phyloP scores from a whole-genome alignment of 495 filamentous ascomycete species.

The Hyaloscypha finlandica region DNA sequence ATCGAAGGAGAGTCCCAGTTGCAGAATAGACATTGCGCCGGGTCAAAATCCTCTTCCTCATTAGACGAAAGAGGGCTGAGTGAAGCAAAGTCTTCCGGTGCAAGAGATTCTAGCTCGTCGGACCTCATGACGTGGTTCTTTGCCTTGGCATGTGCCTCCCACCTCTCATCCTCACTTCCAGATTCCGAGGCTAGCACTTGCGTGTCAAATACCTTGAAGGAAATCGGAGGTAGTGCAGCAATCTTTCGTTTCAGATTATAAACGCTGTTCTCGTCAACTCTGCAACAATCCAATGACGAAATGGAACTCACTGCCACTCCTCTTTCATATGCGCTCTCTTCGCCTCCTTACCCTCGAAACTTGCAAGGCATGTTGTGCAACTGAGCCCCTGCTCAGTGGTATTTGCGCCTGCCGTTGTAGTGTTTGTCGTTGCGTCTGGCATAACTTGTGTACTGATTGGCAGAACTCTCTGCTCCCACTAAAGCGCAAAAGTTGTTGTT shows the following conservation, averaged over 20 bases:
- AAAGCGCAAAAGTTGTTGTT: too few relatives aligned
- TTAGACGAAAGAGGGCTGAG: not conserved
- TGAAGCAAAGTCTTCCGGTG: constrained; percentile 2
- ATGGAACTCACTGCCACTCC: constrained; percentile 29
- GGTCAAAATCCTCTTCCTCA: constrained; percentile 22
- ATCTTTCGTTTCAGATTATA: constrained; percentile 33
- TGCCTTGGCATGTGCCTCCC: constrained; percentile 15
- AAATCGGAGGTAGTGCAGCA: constrained; percentile 29
- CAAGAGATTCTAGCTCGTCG: not conserved
- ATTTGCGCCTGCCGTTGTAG: not conserved
- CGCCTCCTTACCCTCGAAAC: constrained; percentile 19
- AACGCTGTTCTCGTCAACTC: constrained; percentile 24
- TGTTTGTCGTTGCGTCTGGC: constrained; percentile 1
- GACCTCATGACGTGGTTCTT: constrained; percentile 10
- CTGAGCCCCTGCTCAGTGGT: not conserved
- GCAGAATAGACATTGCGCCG: constrained; percentile 35
- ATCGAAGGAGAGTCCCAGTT: constrained; percentile 28
- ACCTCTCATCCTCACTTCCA: not conserved
- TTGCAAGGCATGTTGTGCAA: constrained; percentile 20
- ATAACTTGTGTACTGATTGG: not conserved
- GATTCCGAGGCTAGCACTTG: constrained; percentile 9
- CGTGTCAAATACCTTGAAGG: constrained; percentile 19
- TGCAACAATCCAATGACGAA: not conserved
- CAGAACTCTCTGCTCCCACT: not conserved
- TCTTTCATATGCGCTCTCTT: constrained; percentile 25